Conservation (phyloP, 1,284 basidiomycete genomes). For the Tylopilus sp. region DNA sequence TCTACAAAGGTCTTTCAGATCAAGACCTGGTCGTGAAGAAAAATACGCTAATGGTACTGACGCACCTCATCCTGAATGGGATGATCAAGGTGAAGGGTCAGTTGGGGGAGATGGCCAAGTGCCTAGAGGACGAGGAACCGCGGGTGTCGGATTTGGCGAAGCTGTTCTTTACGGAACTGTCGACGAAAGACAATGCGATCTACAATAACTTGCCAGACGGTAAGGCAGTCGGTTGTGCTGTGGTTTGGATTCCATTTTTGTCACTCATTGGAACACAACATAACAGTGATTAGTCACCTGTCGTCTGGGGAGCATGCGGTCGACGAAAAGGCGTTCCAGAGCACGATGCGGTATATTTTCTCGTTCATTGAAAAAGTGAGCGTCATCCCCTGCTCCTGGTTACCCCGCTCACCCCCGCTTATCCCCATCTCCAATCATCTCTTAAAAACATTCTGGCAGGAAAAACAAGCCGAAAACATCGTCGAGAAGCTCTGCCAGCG, state of each 20-base stretch:
- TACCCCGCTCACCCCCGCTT: background rate
- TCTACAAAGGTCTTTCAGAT: conserved; percentile 93
- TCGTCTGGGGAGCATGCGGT: conserved; percentile 93
- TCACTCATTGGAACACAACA: conserved; percentile 1
- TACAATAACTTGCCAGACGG: conserved; percentile 96
- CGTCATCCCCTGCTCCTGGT: fast-evolving
- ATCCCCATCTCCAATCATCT: too few species aligned
- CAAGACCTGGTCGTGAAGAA: conserved; percentile 91
- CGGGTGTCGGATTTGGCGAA: conserved; percentile 92
- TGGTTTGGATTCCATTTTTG: background rate
- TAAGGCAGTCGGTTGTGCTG: conserved; percentile 2
- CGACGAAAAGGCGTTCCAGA: conserved; percentile 88
- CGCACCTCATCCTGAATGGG: conserved; percentile 95
- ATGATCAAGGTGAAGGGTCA: conserved; percentile 99
- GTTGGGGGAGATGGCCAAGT: conserved; percentile 99
- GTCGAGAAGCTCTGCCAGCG: conserved; percentile 94
- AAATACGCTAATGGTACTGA: conserved; percentile 98
- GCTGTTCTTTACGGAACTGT: conserved; percentile 94
- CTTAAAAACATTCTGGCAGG: too few species aligned
- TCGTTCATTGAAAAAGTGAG: conserved; percentile 92
- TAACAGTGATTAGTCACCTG: conserved; percentile 85
- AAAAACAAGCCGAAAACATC: conserved; percentile 93
- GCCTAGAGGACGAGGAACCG: conserved; percentile 89
- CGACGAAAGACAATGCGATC: conserved; percentile 98
- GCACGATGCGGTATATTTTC: conserved; percentile 95